Percentiles rank a stretch among this genome's conserved stretches.
These are phyloP conservation scores for Rhynchosporium graminicola DNA, from an alignment of 2,329 filamentous ascomycete species.

Conservation along the genomic window DNA sequence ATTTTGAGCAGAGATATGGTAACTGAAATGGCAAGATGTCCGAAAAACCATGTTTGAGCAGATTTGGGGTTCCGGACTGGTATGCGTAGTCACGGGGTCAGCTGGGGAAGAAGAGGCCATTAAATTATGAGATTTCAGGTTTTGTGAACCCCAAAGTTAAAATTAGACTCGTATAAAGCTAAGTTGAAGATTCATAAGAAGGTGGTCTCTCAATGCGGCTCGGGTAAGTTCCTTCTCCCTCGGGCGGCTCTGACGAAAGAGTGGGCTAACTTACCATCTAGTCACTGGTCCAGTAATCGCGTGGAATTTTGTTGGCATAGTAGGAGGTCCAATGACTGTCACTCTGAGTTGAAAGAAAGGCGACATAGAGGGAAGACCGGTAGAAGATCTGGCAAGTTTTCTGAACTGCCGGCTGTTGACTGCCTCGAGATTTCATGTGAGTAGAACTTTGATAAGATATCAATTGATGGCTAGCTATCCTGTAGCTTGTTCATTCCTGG, in stretches of 20 bases:
- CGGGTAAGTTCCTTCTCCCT: neutral
- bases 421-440: neutral
- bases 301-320: slow-evolving; percentile 9
- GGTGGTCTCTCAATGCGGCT: slow-evolving; percentile 12
- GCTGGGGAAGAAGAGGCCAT: slow-evolving; percentile 10
- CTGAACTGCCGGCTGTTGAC: neutral
- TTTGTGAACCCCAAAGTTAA: neutral
- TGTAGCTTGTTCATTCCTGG: neutral
- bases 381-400: slow-evolving; percentile 5
- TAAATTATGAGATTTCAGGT: slow-evolving; percentile 7
- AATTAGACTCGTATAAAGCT: neutral
- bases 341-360: slow-evolving; percentile 10
- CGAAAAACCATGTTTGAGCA: slow-evolving; percentile 6
- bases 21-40: slow-evolving; percentile 8
- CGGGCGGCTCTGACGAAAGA: neutral
- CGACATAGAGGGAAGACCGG: neutral
- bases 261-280: neutral
- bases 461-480: too few relatives aligned
- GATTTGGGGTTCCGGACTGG: slow-evolving; percentile 14
- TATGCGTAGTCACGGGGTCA: slow-evolving; percentile 11
- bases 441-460: neutral
- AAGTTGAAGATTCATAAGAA: neutral
- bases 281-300: slow-evolving; percentile 11
- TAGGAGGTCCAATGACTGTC: slow-evolving; percentile 8
- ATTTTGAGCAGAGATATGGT: slow-evolving; percentile 9